A percentile compares a stretch with the other conserved stretches of the same genome.
These are phyloP conservation scores for Bipolaris cookei DNA, from an alignment of 2,329 filamentous ascomycete genomes.

Conservation along the genomic window DNA sequence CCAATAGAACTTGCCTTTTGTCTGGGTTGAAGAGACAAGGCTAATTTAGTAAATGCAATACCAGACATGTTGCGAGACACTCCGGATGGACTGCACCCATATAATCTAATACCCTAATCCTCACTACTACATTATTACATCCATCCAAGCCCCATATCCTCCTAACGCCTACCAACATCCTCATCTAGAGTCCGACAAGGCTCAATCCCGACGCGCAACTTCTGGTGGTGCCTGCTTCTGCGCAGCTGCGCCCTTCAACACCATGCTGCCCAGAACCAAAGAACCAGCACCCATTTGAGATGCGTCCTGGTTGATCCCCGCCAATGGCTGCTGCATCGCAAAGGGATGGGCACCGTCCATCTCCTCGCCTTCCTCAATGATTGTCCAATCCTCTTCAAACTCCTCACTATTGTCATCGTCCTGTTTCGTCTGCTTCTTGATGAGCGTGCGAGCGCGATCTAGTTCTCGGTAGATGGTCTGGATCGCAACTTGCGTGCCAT, in stretches of 20 bases:
- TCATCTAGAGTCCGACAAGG: slow-evolving; percentile 8
- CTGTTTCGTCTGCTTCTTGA: slow-evolving; percentile 63
- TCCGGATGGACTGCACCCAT: background rate
- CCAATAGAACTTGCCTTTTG: background rate
- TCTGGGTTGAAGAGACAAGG: background rate
- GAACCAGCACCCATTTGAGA: slow-evolving; percentile 29
- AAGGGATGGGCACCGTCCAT: slow-evolving; percentile 29
- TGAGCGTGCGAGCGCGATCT: slow-evolving; percentile 86
- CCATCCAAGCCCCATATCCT: slow-evolving; percentile 5
- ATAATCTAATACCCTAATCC: background rate
- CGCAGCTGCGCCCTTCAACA: slow-evolving; percentile 32
- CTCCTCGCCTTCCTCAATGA: slow-evolving; percentile 70
- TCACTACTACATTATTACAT: slow-evolving; percentile 5
- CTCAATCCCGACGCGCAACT: slow-evolving; percentile 30
- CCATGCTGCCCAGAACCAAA: slow-evolving; percentile 42
- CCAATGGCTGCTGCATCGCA: slow-evolving; percentile 29
- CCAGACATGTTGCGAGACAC: background rate
- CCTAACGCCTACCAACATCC: slow-evolving; percentile 13
- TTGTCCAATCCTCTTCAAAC: slow-evolving; percentile 88
- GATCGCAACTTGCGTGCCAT: slow-evolving; percentile 87
- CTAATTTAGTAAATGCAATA: too few species aligned
- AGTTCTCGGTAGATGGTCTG: slow-evolving; percentile 93
- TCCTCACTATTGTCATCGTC: slow-evolving; percentile 59
- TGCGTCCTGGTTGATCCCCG: slow-evolving; percentile 33
- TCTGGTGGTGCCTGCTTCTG: slow-evolving; percentile 30